Conservation (phyloP, 148 eudicot species). For the Arctostaphylos glauca region DNA sequence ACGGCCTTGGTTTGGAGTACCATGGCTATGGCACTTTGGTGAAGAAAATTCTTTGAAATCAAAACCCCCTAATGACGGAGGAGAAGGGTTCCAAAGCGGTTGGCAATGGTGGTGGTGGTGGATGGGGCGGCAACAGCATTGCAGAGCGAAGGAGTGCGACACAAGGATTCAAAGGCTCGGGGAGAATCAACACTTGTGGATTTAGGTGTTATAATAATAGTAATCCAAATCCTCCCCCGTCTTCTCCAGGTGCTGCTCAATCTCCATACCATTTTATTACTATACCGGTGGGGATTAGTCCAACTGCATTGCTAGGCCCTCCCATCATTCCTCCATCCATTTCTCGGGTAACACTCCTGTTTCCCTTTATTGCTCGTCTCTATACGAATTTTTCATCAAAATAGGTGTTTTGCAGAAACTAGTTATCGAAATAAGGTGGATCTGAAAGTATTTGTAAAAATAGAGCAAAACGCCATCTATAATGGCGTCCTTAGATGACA, state of each 20-base stretch:
- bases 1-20: conserved; percentile 1
- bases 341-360: conserved; percentile 45
- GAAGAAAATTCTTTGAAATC: neutral
- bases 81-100: neutral
- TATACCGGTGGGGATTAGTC: conserved; percentile 59
- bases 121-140: conserved; percentile 29
- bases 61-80: neutral
- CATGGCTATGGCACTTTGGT: neutral
- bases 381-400: no score
- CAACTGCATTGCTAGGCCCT: conserved; percentile 56
- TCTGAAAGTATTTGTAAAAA: no score
- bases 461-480: no score
- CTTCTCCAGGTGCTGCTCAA: conserved; percentile 27
- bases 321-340: conserved; percentile 22
- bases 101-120: neutral
- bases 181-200: conserved; percentile 29
- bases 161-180: conserved; percentile 41
- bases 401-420: no score
- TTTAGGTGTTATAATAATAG: conserved; percentile 12
- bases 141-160: conserved; percentile 36
- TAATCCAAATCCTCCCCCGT: conserved; percentile 16
- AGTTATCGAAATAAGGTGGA: no score
- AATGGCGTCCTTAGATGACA: no score
- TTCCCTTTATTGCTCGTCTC: neutral
- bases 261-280: conserved; percentile 35